Evolutionary conservation across 176 grass and related monocot species (phyloP), one percentile per base, ranked within the genome.

Genomic region (Pharus latifolius): DNA sequence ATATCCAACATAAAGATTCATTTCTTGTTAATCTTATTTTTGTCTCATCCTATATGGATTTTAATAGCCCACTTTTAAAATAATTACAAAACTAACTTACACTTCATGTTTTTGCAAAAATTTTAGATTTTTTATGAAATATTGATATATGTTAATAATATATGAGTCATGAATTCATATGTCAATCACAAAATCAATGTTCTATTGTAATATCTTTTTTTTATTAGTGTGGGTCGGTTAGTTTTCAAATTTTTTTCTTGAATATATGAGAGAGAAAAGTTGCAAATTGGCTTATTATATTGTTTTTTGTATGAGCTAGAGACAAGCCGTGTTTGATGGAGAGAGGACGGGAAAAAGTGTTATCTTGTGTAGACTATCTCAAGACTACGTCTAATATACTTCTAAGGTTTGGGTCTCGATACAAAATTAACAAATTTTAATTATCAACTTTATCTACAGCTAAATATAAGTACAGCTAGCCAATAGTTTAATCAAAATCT

Each of bases 301-400:
- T 82, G 62, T 46, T 59, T 82, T 58, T n/a, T n/a, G n/a, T n/a
- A n/a, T 60, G 28, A 22, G 37, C 75, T 40, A 57, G 61, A 23
- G 52, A 67, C 41, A 58, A 5, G 62, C 70, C 52, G 62, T 75
- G 79, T 82, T 67, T 74, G 30, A 67, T 52, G 62, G 70, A 58
- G 79, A 68, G 33, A 43, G 49, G 32, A 5, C 18, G 67, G 47
- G 52, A n/a, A 54, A 71, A 71, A 63, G 57, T 10, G 5, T 27
- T 10, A 22, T 46, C 64, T 77, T 46, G 46, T 44, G 34, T 65
- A 44, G 60, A 40, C 35, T 44, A 10, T 31, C 60, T 56, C 49
- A 23, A 55, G 49, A 16, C 24, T 11, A 29, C 1, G 6, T 38
- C 35, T 38, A 3, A 53, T 63, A 23, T 63, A 3, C 19, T 24